Percentiles rank a stretch among this genome's conserved stretches.
These are phyloP conservation scores for Obba rivulosa DNA, from an alignment of 768 basidiomycete species.

Conservation along the genomic window DNA sequence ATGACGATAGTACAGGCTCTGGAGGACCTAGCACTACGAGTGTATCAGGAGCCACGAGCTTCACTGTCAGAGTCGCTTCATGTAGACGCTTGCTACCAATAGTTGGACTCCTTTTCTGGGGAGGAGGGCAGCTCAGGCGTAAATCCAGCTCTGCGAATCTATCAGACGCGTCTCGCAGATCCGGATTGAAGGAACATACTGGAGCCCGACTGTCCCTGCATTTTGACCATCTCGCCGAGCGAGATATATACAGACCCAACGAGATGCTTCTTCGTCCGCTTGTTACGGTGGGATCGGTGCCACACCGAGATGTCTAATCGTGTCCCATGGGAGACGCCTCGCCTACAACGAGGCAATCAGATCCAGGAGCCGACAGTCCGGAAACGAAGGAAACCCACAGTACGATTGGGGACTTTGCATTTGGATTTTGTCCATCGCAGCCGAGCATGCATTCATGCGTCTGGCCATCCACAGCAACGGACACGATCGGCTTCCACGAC, in stretches of 20 bases:
- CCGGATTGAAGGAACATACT: slow-evolving; percentile 29
- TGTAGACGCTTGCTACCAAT: slow-evolving; percentile 13
- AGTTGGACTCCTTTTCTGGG: slow-evolving; percentile 18
- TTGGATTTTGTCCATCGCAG: slow-evolving; percentile 65
- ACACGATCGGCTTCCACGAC: slow-evolving; percentile 64
- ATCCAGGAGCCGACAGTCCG: not conserved
- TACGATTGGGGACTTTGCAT: slow-evolving; percentile 46
- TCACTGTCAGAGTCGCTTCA: slow-evolving; percentile 14
- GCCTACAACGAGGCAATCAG: slow-evolving; percentile 26
- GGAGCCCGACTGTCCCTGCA: slow-evolving; percentile 35
- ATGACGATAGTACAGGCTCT: too few relatives aligned
- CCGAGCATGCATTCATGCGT: slow-evolving; percentile 55
- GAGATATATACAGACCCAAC: slow-evolving; percentile 48
- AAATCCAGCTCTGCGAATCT: slow-evolving; percentile 13
- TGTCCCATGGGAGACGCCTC: slow-evolving; percentile 33
- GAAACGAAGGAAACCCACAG: slow-evolving; percentile 38
- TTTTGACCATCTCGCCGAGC: slow-evolving; percentile 48
- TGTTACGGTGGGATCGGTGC: slow-evolving; percentile 57
- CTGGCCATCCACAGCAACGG: slow-evolving; percentile 48
- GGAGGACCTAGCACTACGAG: too few relatives aligned
- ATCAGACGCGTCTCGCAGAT: slow-evolving; percentile 2
- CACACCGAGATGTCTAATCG: slow-evolving; percentile 51
- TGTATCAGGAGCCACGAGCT: slow-evolving; percentile 6
- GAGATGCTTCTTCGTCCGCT: slow-evolving; percentile 47
- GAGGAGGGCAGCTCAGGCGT: slow-evolving; percentile 17